phyloP scores from a whole-genome alignment of 2,329 filamentous ascomycete genomes.

The Chaetomium olivaceum region DNA sequence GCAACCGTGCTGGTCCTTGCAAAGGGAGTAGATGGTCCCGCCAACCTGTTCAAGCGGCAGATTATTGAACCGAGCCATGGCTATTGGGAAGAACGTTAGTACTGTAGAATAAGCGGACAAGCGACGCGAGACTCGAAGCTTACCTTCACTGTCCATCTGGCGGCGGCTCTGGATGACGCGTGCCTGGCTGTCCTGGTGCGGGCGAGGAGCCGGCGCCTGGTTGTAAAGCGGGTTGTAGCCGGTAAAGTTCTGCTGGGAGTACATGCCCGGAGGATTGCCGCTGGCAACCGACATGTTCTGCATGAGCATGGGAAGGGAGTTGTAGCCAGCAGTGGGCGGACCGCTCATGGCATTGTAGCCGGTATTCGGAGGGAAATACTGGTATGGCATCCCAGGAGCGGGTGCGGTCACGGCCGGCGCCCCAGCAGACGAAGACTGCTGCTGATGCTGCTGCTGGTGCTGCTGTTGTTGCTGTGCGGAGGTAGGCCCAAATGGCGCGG shows the following conservation, averaged over 20 bases:
- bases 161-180: slow-evolving; percentile 76
- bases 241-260: slow-evolving; percentile 58
- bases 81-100: slow-evolving; percentile 44
- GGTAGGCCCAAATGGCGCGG: slow-evolving; percentile 73
- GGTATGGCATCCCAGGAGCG: slow-evolving; percentile 33
- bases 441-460: no score
- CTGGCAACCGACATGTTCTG: slow-evolving; percentile 62
- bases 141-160: slow-evolving; percentile 71
- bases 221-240: slow-evolving; percentile 55
- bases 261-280: slow-evolving; percentile 45
- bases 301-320: slow-evolving; percentile 64
- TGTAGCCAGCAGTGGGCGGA: slow-evolving; percentile 39
- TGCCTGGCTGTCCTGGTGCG: slow-evolving; percentile 71
- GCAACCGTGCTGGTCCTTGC: slow-evolving; percentile 98
- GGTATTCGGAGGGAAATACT: slow-evolving; percentile 34
- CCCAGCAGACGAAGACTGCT: slow-evolving; percentile 35
- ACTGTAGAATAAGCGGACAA: neutral
- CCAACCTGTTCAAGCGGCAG: slow-evolving; percentile 76
- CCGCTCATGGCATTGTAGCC: slow-evolving; percentile 38
- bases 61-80: slow-evolving; percentile 80
- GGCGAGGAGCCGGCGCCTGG: slow-evolving; percentile 39
- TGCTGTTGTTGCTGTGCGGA: slow-evolving; percentile 44
- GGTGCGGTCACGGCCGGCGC: slow-evolving; percentile 36
- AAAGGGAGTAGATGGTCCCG: slow-evolving; percentile 83
- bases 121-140: slow-evolving; percentile 30